Conservation (phyloP, 805 yeast genomes). For the Ogataea parapolymorpha region DNA sequence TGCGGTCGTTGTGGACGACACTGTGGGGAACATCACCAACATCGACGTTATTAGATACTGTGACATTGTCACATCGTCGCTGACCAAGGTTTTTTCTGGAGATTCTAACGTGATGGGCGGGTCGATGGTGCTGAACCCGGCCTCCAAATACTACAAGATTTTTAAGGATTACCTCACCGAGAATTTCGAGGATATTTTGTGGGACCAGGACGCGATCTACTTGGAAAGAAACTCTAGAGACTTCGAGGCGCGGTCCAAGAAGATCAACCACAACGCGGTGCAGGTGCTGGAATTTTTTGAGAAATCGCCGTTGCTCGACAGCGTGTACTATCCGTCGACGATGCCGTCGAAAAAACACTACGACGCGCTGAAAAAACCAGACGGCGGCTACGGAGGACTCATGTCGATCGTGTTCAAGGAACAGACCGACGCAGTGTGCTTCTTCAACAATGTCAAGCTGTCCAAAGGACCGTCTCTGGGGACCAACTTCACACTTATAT, state of each 20-base stretch:
- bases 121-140: slow-evolving; percentile 72
- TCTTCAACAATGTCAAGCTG: slow-evolving; percentile 64
- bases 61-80: slow-evolving; percentile 83
- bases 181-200: slow-evolving; percentile 68
- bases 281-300: slow-evolving; percentile 52
- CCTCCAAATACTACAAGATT: slow-evolving; percentile 44
- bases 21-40: slow-evolving; percentile 88
- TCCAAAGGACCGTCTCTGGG: slow-evolving; percentile 93
- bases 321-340: slow-evolving; percentile 69
- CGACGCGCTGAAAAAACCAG: slow-evolving; percentile 61
- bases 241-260: slow-evolving; percentile 59
- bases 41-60: slow-evolving; percentile 75
- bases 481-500: slow-evolving; percentile 82
- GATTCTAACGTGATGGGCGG: slow-evolving; percentile 97
- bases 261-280: slow-evolving; percentile 54
- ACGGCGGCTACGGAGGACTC: slow-evolving; percentile 89
- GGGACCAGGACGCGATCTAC: slow-evolving; percentile 94
- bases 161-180: slow-evolving; percentile 50
- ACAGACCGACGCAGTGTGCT: slow-evolving; percentile 61
- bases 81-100: slow-evolving; percentile 91
- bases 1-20: slow-evolving; percentile 86
- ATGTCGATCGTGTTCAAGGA: slow-evolving; percentile 69
- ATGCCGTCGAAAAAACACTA: slow-evolving; percentile 57
- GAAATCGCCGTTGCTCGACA: slow-evolving; percentile 50
- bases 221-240: slow-evolving; percentile 93